A percentile compares a stretch with the other conserved stretches of the same genome.
Evolutionary conservation across 192 early-diverging fungal genomes (phyloP).

Genomic region (Bifiguratus adelaidae): DNA sequence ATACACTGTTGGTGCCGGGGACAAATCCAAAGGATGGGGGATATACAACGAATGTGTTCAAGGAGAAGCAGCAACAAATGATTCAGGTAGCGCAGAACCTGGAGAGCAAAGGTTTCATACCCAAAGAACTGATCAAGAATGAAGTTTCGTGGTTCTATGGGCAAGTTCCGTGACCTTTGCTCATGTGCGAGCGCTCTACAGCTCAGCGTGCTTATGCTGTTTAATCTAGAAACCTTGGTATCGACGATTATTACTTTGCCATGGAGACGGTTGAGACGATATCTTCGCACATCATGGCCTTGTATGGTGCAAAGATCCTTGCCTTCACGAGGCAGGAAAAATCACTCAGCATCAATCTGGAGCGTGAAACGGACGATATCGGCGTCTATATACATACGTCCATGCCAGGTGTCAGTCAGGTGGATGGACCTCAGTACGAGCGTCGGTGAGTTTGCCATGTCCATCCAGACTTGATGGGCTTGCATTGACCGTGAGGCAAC

Average conservation of each 20-base stretch:
- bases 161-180: too few species aligned
- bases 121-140: constrained; percentile 75
- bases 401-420: constrained; percentile 79
- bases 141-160: constrained; percentile 97
- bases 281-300: constrained; percentile 88
- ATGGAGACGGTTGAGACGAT: constrained; percentile 85
- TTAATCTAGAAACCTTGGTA: constrained; percentile 75
- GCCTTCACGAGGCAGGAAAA: constrained; percentile 83
- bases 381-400: constrained; percentile 98
- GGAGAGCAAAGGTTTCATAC: constrained; percentile 81
- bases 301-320: constrained; percentile 93
- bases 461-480: too few species aligned
- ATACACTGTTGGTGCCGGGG: too few species aligned
- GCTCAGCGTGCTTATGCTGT: not conserved
- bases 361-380: constrained; percentile 78
- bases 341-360: constrained; percentile 73
- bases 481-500: too few species aligned
- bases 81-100: constrained; percentile 73
- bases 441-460: too few species aligned
- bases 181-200: not conserved
- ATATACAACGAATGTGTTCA: constrained; percentile 77
- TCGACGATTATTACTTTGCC: constrained; percentile 98
- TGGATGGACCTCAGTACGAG: constrained; percentile 79
- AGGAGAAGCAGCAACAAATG: constrained; percentile 90
- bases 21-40: constrained; percentile 38